Conservation (phyloP, 2,329 filamentous ascomycete species). For the Aspergillus calidoustus region DNA sequence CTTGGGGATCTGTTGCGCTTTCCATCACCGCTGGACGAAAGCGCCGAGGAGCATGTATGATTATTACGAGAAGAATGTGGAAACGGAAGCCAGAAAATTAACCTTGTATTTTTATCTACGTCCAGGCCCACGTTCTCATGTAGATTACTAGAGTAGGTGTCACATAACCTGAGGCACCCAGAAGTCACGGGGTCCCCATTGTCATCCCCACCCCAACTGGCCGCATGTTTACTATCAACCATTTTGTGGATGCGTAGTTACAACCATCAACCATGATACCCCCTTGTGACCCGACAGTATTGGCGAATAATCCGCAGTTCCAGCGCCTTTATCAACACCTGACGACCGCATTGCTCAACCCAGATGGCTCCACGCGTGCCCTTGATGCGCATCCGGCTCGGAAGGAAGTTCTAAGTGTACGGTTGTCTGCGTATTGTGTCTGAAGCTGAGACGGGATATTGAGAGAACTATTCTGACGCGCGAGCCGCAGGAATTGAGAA, state of each 20-base stretch:
- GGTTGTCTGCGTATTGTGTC: constrained; percentile 15
- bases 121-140: not conserved
- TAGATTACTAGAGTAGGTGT: not conserved
- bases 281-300: constrained; percentile 44
- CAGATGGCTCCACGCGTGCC: constrained; percentile 46
- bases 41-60: constrained; percentile 37
- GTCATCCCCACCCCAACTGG: not conserved
- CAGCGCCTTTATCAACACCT: constrained; percentile 47
- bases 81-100: constrained; percentile 34
- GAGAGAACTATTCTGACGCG: not conserved
- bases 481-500: constrained; percentile 39
- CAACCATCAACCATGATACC: constrained; percentile 43
- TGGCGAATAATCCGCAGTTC: constrained; percentile 48
- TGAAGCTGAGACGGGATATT: not conserved
- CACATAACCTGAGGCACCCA: not conserved
- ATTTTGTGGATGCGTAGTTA: not conserved
- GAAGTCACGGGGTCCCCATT: constrained; percentile 2
- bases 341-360: constrained; percentile 42
- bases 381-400: constrained; percentile 36
- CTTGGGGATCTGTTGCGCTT: constrained; percentile 16
- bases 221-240: not conserved
- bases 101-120: constrained; percentile 27
- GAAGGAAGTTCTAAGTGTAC: constrained; percentile 38
- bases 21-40: constrained; percentile 5
- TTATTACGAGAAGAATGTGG: constrained; percentile 43